phyloP scores from a whole-genome alignment of 148 eudicot species.

The Vaccinium corymbosum region DNA sequence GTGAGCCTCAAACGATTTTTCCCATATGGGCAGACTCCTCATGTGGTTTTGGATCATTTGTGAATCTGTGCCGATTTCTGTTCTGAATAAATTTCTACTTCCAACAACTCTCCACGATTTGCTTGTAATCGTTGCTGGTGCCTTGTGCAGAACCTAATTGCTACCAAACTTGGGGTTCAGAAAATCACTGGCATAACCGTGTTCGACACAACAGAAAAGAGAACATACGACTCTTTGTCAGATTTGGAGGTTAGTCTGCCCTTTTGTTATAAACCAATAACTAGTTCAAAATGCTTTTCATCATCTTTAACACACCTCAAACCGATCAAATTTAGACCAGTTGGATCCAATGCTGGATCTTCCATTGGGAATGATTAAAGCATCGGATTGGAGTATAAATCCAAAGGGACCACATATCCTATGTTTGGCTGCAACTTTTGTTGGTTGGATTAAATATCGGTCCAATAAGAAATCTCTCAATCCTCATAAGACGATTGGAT shows the following conservation, averaged over 20 bases:
- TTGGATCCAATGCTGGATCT: not conserved
- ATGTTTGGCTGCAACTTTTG: not conserved
- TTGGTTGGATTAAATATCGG: not conserved
- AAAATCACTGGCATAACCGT: slow-evolving; percentile 89
- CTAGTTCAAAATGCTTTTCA: not conserved
- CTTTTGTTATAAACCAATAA: not conserved
- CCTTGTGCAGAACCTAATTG: slow-evolving; percentile 80
- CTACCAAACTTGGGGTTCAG: slow-evolving; percentile 83
- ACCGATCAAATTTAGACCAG: not conserved
- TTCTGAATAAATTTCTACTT: not conserved
- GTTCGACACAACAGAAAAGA: slow-evolving; percentile 81
- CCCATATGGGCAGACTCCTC: not conserved
- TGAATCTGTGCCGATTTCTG: not conserved
- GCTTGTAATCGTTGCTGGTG: slow-evolving; percentile 3
- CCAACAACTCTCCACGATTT: not conserved
- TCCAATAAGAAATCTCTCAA: not conserved
- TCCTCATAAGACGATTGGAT: not conserved
- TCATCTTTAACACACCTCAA: not conserved
- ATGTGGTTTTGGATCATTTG: not conserved
- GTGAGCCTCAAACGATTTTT: not conserved
- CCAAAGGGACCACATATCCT: not conserved
- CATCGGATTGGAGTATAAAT: not conserved
- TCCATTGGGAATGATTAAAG: not conserved
- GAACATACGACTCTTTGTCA: slow-evolving; percentile 69
- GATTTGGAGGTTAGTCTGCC: slow-evolving; percentile 72